Evolutionary conservation across 495 filamentous ascomycete genomes (phyloP).

Genomic region (Darksidea phi): DNA sequence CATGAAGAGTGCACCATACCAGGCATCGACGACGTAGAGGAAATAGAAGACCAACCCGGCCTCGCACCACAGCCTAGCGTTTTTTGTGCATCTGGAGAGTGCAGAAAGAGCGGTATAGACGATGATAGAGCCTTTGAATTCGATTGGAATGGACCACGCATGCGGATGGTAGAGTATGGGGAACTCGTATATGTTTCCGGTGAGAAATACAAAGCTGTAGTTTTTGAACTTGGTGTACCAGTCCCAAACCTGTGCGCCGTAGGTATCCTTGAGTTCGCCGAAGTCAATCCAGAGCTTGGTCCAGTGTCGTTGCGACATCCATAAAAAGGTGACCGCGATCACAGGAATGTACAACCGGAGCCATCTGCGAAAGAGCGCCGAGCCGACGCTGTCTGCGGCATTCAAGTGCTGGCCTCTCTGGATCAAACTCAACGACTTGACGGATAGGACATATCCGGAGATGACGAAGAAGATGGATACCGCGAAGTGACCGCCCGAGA

Average conservation of each 20-base stretch:
- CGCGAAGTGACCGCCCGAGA: constrained; percentile 67
- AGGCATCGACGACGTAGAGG: constrained; percentile 43
- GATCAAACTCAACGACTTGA: constrained; percentile 60
- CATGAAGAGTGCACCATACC: constrained; percentile 51
- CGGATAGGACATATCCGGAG: constrained; percentile 67
- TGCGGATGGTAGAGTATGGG: constrained; percentile 43
- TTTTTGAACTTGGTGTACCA: constrained; percentile 32
- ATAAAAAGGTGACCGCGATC: constrained; percentile 55
- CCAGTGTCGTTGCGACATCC: constrained; percentile 47
- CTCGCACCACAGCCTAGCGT: constrained; percentile 39
- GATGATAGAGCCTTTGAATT: constrained; percentile 52
- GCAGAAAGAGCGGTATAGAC: constrained; percentile 46
- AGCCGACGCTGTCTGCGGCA: constrained; percentile 52
- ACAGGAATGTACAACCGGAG: constrained; percentile 66
- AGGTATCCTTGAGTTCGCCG: constrained; percentile 39
- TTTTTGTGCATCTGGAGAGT: constrained; percentile 31
- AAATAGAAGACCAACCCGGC: constrained; percentile 34
- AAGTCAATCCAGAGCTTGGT: constrained; percentile 23
- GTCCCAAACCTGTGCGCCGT: constrained; percentile 39
- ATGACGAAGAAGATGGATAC: constrained; percentile 76
- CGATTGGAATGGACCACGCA: constrained; percentile 54
- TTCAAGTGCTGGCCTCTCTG: constrained; percentile 54
- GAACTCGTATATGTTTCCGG: constrained; percentile 24
- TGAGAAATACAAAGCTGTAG: constrained; percentile 28
- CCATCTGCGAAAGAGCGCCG: constrained; percentile 63